Evolutionary conservation across 2,329 filamentous ascomycete species (phyloP).

Genomic region (Pyricularia sp.): DNA sequence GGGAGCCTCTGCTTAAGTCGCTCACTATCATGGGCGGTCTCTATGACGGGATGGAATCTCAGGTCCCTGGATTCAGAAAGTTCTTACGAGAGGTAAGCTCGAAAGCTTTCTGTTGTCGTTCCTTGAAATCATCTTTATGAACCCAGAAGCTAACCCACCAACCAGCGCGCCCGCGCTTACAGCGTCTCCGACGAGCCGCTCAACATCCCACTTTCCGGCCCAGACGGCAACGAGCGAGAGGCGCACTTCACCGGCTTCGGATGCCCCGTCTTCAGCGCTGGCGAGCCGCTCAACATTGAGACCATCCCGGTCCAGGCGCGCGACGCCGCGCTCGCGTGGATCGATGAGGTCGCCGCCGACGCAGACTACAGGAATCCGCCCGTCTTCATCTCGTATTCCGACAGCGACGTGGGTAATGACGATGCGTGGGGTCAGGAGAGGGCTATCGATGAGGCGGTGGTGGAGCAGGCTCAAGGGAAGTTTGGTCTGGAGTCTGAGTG

Average conservation of each 20-base stretch:
- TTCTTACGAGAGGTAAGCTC: slow-evolving; percentile 43
- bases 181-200: slow-evolving; percentile 39
- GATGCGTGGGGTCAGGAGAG: not conserved
- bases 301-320: slow-evolving; percentile 44
- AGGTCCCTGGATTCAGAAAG: slow-evolving; percentile 31
- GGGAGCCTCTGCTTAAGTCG: slow-evolving; percentile 33
- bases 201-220: slow-evolving; percentile 42
- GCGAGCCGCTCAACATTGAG: slow-evolving; percentile 54
- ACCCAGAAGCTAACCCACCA: too few species aligned
- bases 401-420: slow-evolving; percentile 3
- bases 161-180: slow-evolving; percentile 53
- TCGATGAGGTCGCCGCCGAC: slow-evolving; percentile 14
- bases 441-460: not conserved
- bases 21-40: slow-evolving; percentile 41
- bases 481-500: too few species aligned
- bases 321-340: slow-evolving; percentile 17
- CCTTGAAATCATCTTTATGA: too few species aligned
- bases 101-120: not conserved
- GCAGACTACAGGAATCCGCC: slow-evolving; percentile 16
- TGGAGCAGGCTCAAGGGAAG: not conserved
- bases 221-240: slow-evolving; percentile 34
- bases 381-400: slow-evolving; percentile 12
- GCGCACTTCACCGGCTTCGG: slow-evolving; percentile 36
- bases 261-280: slow-evolving; percentile 61
- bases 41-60: slow-evolving; percentile 27